Evolutionary conservation across 2,329 filamentous ascomycete genomes (phyloP), one percentile per base, ranked within the genome.

Genomic region (Thielaviopsis euricoi): DNA sequence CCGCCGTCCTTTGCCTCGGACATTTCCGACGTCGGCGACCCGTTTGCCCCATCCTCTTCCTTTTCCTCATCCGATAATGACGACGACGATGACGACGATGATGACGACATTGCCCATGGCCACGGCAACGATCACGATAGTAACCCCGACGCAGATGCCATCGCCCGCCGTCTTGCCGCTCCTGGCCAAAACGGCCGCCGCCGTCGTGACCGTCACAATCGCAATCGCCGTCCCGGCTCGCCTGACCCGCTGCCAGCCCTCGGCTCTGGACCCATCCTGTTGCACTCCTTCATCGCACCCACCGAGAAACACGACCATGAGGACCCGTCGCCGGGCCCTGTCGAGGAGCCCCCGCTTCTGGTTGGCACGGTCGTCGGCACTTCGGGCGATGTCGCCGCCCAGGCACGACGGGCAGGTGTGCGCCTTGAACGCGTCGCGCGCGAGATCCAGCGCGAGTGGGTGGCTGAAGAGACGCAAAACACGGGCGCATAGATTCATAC

Each of bases 361-460:
- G 69, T 83, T 26, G 73, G 74, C 21, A 67, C 81, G 10, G 76
- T 83, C 0, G 73, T 81, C 3, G 78, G 78, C 1, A 70, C 71
- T 5, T 70, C 70, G 2, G 68, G 73, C 0, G 73, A 76, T 46
- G 53, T 56, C 12, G 72, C 77, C 7, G 70, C 72, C 10, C 77
- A 81, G 59, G 80, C 78, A 1, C 71, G 76, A 10, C 72, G 75
- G 52, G 77, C 78, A 0, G 76, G 76, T 0, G 73, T 71, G 0
- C 70, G 73, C 58, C 65, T 83, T 12, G 79, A 83, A 67, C 72
- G 71, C 56, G 69, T 81, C 2, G 80, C 76, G 1, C 69, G 73
- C 59, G 73, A 76, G 52, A 75, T 83, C 53, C 80, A 83, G 65
- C 68, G 69, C 25, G 74, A 76, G 60, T 81, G 78, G 77, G 65